These are phyloP conservation scores for Paxillus rubicundulus DNA, from an alignment of 768 basidiomycete genomes.

Conservation along the genomic window DNA sequence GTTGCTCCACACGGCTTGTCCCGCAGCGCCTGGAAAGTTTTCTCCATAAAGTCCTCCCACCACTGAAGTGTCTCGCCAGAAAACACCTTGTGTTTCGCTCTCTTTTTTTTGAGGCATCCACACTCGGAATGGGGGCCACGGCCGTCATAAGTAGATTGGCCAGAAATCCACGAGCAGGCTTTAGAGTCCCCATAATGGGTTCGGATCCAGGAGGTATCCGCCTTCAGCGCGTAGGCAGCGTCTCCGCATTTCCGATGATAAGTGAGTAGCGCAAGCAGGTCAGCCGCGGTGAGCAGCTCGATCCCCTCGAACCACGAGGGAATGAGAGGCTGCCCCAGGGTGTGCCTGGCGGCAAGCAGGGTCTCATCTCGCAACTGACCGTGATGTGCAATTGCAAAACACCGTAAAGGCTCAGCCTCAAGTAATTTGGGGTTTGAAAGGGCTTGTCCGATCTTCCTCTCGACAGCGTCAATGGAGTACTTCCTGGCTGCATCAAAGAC, in stretches of 20 bases:
- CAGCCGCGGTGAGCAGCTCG: slow-evolving; percentile 26
- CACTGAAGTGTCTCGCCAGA: background rate
- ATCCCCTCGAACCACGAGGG: slow-evolving; percentile 26
- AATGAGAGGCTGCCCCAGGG: slow-evolving; percentile 26
- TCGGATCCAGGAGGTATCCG: slow-evolving; percentile 12
- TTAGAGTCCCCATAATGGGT: slow-evolving; percentile 3
- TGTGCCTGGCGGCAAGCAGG: slow-evolving; percentile 27
- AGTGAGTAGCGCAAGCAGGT: slow-evolving; percentile 24
- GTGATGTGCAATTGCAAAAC: slow-evolving; percentile 32
- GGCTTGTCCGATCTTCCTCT: slow-evolving; percentile 13
- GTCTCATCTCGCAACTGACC: slow-evolving; percentile 24
- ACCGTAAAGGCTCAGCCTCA: slow-evolving; percentile 22
- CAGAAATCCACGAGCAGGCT: slow-evolving; percentile 11
- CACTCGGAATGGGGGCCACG: no score
- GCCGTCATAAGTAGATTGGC: background rate
- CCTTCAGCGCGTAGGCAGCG: slow-evolving; percentile 4
- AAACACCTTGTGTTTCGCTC: background rate
- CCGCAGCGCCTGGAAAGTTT: slow-evolving; percentile 8
- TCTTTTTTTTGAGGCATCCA: background rate
- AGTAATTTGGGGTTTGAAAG: slow-evolving; percentile 20
- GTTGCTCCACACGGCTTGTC: slow-evolving; percentile 17
- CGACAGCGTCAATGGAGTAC: slow-evolving; percentile 15
- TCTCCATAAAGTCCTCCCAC: slow-evolving; percentile 24
- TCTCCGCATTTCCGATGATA: slow-evolving; percentile 17
- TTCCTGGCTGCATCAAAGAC: slow-evolving; percentile 18